These are phyloP conservation scores for Aspergillus kassunensis DNA, from an alignment of 495 filamentous ascomycete genomes.

Conservation along the genomic window DNA sequence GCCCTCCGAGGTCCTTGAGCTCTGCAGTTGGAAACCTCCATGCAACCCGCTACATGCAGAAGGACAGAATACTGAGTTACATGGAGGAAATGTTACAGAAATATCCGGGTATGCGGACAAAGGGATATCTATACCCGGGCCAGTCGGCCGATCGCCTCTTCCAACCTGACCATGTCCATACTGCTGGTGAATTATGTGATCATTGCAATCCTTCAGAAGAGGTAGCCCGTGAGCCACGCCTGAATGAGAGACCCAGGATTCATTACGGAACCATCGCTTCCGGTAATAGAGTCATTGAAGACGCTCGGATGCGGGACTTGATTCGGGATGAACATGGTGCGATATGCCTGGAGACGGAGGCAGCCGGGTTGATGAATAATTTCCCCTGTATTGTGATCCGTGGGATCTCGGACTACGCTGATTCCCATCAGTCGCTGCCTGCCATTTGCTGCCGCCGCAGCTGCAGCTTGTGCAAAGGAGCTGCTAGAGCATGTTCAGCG, in stretches of 20 bases:
- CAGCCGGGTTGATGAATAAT: slow-evolving; percentile 4
- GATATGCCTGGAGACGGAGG: slow-evolving; percentile 3
- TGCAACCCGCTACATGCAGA: background rate
- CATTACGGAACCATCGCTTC: slow-evolving; percentile 25
- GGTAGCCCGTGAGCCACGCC: slow-evolving; percentile 11
- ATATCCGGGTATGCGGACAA: background rate
- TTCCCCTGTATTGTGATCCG: slow-evolving; percentile 20
- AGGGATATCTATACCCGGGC: background rate
- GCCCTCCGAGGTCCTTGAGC: background rate
- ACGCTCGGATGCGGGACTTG: slow-evolving; percentile 18
- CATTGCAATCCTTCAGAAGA: slow-evolving; percentile 17
- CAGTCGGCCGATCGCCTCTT: slow-evolving; percentile 22
- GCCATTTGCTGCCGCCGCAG: slow-evolving; percentile 13
- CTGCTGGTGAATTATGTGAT: slow-evolving; percentile 11
- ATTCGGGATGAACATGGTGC: slow-evolving; percentile 9
- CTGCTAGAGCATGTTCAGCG: background rate
- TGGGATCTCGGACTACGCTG: slow-evolving; percentile 26
- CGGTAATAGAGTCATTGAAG: slow-evolving; percentile 18
- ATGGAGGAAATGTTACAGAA: background rate
- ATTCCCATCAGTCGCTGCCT: slow-evolving; percentile 20
- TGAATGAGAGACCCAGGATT: slow-evolving; percentile 9
- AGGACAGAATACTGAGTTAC: background rate
- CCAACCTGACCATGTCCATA: slow-evolving; percentile 26
- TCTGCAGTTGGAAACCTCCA: background rate
- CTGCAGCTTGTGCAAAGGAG: slow-evolving; percentile 5